Conservation (phyloP, 805 yeast species). For the Candida easanensis region DNA sequence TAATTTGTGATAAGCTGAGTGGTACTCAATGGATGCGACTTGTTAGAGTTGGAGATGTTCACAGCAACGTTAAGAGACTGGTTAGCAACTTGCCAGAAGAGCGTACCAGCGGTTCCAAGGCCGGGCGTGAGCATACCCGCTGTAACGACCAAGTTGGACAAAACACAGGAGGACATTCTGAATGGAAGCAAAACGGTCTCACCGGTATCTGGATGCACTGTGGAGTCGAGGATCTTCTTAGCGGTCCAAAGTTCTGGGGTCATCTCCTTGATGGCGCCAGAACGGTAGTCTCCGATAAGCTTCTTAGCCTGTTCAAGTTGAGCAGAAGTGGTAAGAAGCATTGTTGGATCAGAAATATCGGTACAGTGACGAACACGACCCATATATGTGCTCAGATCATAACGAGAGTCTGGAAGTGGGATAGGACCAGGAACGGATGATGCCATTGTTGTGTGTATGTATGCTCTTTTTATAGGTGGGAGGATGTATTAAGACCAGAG, state of each 20-base stretch:
- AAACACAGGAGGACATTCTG: conserved; percentile 94
- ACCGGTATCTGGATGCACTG: conserved; percentile 96
- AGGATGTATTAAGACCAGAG: not conserved
- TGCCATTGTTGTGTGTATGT: conserved; percentile 53
- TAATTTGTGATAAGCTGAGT: conserved; percentile 76
- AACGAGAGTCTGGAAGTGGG: conserved; percentile 74
- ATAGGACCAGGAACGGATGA: conserved; percentile 83
- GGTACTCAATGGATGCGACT: conserved; percentile 85
- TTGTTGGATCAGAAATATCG: conserved; percentile 87
- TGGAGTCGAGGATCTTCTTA: conserved; percentile 82
- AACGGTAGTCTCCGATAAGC: conserved; percentile 66
- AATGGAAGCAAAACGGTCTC: conserved; percentile 90
- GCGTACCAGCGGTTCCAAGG: conserved; percentile 82
- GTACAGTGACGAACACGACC: conserved; percentile 96
- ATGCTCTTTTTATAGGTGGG: too few species aligned
- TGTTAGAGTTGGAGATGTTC: conserved; percentile 93
- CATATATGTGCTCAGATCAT: conserved; percentile 79
- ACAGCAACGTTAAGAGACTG: conserved; percentile 97
- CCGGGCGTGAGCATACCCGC: conserved; percentile 98
- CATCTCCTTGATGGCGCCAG: conserved; percentile 62
- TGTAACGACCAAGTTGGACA: conserved; percentile 91
- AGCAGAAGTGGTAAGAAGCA: conserved; percentile 67
- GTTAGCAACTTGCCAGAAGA: conserved; percentile 97
- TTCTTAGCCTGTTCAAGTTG: conserved; percentile 65
- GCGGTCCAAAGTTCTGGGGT: conserved; percentile 87